phyloP scores from a whole-genome alignment of 2,329 filamentous ascomycete species.

The Aspergillus viridinutans region DNA sequence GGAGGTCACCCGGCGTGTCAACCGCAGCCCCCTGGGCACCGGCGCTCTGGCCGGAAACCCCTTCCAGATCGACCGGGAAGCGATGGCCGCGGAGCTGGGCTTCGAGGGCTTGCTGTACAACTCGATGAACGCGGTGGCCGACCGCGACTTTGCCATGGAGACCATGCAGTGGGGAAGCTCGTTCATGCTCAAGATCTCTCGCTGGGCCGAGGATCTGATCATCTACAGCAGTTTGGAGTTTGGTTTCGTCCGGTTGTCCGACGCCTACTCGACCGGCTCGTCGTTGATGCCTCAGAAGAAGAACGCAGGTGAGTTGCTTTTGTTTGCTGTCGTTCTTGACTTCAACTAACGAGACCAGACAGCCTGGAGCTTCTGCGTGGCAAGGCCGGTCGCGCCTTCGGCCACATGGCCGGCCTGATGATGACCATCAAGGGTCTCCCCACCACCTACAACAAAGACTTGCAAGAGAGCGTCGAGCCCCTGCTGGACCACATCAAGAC shows the following conservation, averaged over 20 bases:
- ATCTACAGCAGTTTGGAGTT: constrained; percentile 75
- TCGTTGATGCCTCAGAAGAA: constrained; percentile 82
- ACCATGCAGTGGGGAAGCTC: constrained; percentile 74
- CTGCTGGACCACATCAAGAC: constrained; percentile 82
- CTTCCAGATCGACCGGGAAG: constrained; percentile 74
- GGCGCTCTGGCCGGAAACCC: constrained; percentile 78
- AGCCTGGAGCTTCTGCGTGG: constrained; percentile 71
- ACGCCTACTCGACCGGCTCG: constrained; percentile 74
- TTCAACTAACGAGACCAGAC: constrained; percentile 41
- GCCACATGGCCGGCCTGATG: constrained; percentile 76
- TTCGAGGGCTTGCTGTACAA: constrained; percentile 74
- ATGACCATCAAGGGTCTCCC: constrained; percentile 71
- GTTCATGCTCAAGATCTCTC: constrained; percentile 73
- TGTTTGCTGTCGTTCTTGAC: not conserved
- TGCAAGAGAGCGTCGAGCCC: constrained; percentile 85
- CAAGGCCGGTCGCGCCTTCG: constrained; percentile 71
- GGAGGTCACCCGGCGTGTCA: constrained; percentile 70
- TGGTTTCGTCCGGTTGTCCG: constrained; percentile 68
- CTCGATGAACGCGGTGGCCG: constrained; percentile 69
- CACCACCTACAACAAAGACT: constrained; percentile 83
- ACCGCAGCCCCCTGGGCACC: constrained; percentile 65
- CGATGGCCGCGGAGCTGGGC: constrained; percentile 74
- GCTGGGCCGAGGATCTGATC: constrained; percentile 83
- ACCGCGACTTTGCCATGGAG: constrained; percentile 80
- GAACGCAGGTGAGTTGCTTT: constrained; percentile 47